Conservation (phyloP, 306 rosid species). For the Calophaca sinica region DNA sequence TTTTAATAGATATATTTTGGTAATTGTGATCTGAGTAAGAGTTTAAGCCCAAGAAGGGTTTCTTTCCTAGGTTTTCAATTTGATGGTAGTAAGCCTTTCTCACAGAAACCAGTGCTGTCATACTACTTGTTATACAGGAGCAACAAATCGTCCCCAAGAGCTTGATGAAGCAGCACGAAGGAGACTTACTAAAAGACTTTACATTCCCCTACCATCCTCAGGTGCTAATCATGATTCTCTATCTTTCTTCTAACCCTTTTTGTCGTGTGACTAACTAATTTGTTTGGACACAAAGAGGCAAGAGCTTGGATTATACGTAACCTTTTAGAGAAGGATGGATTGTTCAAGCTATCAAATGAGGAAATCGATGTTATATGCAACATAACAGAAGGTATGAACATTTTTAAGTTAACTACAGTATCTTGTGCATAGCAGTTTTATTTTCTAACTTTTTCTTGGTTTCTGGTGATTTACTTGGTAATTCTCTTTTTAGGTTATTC, state of each 20-base stretch:
- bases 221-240: constrained; percentile 56
- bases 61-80: constrained; percentile 25
- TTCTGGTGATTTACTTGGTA: constrained; percentile 28
- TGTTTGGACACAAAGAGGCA: constrained; percentile 67
- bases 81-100: not conserved
- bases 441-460: constrained; percentile 5
- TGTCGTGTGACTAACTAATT: constrained; percentile 44
- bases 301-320: constrained; percentile 73
- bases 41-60: not conserved
- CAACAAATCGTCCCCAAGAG: constrained; percentile 96
- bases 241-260: constrained; percentile 31
- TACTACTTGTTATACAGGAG: constrained; percentile 62
- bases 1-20: constrained; percentile 24
- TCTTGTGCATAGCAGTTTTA: constrained; percentile 35
- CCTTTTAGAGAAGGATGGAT: constrained; percentile 84
- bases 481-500: constrained; percentile 72
- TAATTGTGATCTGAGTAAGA: constrained; percentile 22
- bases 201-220: constrained; percentile 89
- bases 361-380: constrained; percentile 75
- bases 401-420: constrained; percentile 34
- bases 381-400: constrained; percentile 70
- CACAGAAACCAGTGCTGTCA: constrained; percentile 17
- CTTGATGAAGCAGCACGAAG: constrained; percentile 98
- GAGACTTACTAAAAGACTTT: constrained; percentile 89
- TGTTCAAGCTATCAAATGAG: constrained; percentile 59